Conservation (phyloP, 1,139 yeast species). For the Scheffersomyces stambukii region DNA sequence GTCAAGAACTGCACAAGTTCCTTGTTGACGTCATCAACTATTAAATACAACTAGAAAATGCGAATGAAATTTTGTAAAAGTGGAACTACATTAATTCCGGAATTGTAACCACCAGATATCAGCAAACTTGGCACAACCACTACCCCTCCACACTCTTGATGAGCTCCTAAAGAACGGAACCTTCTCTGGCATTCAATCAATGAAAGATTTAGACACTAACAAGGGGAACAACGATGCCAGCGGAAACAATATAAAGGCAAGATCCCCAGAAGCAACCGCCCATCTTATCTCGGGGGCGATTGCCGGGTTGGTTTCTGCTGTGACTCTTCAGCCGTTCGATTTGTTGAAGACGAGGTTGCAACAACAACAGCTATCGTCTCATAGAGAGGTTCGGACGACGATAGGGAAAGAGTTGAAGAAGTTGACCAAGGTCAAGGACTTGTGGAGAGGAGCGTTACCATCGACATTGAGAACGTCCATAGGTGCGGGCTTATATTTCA, state of each 20-base stretch:
- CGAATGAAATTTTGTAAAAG: too few relatives aligned
- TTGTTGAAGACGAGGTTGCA: slow-evolving; percentile 85
- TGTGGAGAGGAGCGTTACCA: slow-evolving; percentile 95
- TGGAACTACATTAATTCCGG: too few relatives aligned
- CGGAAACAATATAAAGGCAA: too few relatives aligned
- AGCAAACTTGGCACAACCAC: too few relatives aligned
- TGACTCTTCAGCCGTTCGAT: slow-evolving; percentile 85
- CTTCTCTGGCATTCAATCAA: too few relatives aligned
- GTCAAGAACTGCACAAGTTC: slow-evolving; percentile 12
- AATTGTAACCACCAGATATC: too few relatives aligned
- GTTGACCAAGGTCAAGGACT: slow-evolving; percentile 44
- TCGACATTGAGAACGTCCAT: slow-evolving; percentile 85
- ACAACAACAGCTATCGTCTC: slow-evolving; percentile 49
- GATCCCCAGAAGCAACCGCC: slow-evolving; percentile 15
- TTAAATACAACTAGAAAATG: too few relatives aligned
- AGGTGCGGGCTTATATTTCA: slow-evolving; percentile 84
- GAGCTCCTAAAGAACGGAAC: too few relatives aligned
- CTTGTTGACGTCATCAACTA: too few relatives aligned
- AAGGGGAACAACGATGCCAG: too few relatives aligned
- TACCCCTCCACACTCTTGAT: too few relatives aligned
- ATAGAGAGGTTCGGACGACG: slow-evolving; percentile 34
- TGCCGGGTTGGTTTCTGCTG: slow-evolving; percentile 84
- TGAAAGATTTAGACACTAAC: too few relatives aligned
- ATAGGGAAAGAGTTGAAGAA: slow-evolving; percentile 42
- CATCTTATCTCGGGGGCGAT: slow-evolving; percentile 80